Evolutionary conservation across 352 stramenopile species (phyloP), one percentile per base, ranked within the genome.

Genomic region (Pythium aquatile): DNA sequence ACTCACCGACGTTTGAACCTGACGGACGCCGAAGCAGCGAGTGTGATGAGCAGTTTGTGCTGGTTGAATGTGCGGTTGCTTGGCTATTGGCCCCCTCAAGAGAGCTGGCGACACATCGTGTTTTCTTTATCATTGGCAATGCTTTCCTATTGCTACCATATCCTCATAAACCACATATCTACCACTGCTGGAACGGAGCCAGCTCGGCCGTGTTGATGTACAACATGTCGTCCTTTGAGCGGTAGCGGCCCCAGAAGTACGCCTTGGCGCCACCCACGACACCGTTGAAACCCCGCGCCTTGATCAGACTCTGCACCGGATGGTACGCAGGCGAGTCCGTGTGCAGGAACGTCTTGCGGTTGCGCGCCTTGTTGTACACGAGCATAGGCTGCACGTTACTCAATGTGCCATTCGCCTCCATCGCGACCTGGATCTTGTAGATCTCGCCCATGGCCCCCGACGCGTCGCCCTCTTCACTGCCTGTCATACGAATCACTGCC

Each of bases 351-450:
- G 87, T 94, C 79, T 94, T 96, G 58, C 87, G 85, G 51, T 82
- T 79, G 42, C 87, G 83, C 51, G 81, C 73, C 75, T 94, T 96
- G 75, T 96, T 96, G 74, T 96, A 96, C 56, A 96, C 84, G 48
- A 96, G 79, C 87, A 96, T 96, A 26, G 87, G 85, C 63, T 90
- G 74, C 26, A 84, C 82, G 42, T 73, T 90, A 61, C 82, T 90
- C 11, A 90, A 70, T 47, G 78, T 62, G 5, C 79, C 82, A 58
- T 88, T 73, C 1, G 73, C 66, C 48, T 85, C 77, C 69, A 93
- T 73, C 14, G 87, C 87, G 58, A 94, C 86, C 49, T 96, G 87
- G 70, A 96, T 93, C 77, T 96, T 96, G 77, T 96, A 96, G 76
- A 96, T 93, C 74, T 96, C 87, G 30, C 86, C 86, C 51, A 93